These are phyloP conservation scores for Penicillium desertorum DNA, from an alignment of 495 filamentous ascomycete species.

Conservation along the genomic window DNA sequence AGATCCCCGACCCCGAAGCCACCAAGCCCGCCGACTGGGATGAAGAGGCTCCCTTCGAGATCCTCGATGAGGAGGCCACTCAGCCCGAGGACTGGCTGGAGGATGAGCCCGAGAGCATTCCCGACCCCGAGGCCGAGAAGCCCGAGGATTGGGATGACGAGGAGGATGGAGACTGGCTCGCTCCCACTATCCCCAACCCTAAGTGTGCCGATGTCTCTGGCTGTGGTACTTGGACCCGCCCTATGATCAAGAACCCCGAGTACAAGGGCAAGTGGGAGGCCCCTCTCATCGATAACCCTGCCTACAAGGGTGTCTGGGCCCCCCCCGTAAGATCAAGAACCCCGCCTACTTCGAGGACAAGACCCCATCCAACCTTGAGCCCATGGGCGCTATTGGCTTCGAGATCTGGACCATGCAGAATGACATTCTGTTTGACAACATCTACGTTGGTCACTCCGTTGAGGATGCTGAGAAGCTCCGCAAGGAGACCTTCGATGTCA, in stretches of 20 bases:
- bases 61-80: slow-evolving; percentile 87
- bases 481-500: slow-evolving; percentile 89
- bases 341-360: slow-evolving; percentile 98
- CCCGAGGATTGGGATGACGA: slow-evolving; percentile 99
- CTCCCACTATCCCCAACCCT: slow-evolving; percentile 91
- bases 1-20: slow-evolving; percentile 88
- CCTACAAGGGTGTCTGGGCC: slow-evolving; percentile 94
- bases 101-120: slow-evolving; percentile 78
- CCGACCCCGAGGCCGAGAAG: slow-evolving; percentile 97
- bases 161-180: slow-evolving; percentile 98
- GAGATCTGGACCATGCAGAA: slow-evolving; percentile 99
- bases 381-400: slow-evolving; percentile 97
- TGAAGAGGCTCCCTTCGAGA: slow-evolving; percentile 95
- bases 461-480: slow-evolving; percentile 91
- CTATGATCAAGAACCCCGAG: slow-evolving; percentile 90
- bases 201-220: slow-evolving; percentile 93
- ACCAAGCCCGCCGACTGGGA: slow-evolving; percentile 99
- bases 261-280: slow-evolving; percentile 99
- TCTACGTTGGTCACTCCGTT: slow-evolving; percentile 98
- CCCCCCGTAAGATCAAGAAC: slow-evolving; percentile 95
- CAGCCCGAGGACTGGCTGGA: slow-evolving; percentile 96
- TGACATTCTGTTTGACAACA: slow-evolving; percentile 99
- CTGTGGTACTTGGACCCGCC: slow-evolving; percentile 90
- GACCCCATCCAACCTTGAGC: slow-evolving; percentile 92
- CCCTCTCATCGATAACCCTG: slow-evolving; percentile 94